Base-by-base conservation (phyloP, 192 early-diverging fungal species). In the Backusella psychrophila region DNA sequence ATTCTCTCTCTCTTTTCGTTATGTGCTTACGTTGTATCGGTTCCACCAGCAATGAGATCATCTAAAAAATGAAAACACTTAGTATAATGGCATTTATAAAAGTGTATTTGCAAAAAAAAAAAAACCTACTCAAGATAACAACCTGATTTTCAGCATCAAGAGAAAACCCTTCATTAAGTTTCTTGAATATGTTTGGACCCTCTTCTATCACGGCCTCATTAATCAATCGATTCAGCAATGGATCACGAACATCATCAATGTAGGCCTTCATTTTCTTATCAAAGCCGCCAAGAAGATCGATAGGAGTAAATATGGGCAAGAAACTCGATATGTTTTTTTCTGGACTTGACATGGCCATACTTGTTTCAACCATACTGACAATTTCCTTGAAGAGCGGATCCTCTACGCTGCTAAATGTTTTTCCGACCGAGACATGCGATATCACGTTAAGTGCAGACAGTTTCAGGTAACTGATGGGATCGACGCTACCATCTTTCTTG, bases 31-130 rank as follows among this genome's bases (percentile, higher is more conserved):
- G 39, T 66, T 29, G 38, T 75, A 53, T 75, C 74, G 15, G 23
- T 41, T 38, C 72, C 72, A 12, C 33, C 72, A 38, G 12, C n/a
- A 56, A 73, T 56, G 3, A 73, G 46, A 38, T 73, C 72, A 39
- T 31, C 72, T 73, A 73, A 15, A 9, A 52, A 36, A 23, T 33
- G 29, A 2, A 36, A 46, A 33, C 33, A 33, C 1, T 33, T 1
- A 33, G 31, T 33, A 33, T 33, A 33, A 33, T 33, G 31, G 1
- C 31, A 33, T 33, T 33, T 33, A 33, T 33, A 33, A 33, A 26
- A 59, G 6, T 4, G 23, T 14, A 11, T 26, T 11, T 4, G 2
- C 23, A 23, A 63, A 59, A 31, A 31, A 31, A 31, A 31, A 31
- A 31, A 31, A 2, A 0, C 33, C 59, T 73, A 73, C 72, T 36